These are phyloP conservation scores for Aureobasidium pullulans DNA, from an alignment of 2,329 filamentous ascomycete species.

Conservation along the genomic window DNA sequence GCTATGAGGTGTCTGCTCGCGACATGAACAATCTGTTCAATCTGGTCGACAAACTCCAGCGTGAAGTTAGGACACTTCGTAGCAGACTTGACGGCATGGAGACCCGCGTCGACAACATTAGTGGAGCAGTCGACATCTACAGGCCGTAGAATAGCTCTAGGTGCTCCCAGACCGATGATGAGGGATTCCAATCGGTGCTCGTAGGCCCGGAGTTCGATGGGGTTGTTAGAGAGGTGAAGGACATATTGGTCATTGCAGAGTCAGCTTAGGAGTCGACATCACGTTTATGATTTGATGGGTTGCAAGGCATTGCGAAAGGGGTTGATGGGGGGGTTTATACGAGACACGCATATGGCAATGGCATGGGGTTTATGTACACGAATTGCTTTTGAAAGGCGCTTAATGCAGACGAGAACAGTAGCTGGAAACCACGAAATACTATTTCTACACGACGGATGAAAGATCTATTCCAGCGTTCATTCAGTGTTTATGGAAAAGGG, in stretches of 20 bases:
- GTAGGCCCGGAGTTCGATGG: no score
- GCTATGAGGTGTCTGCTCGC: background rate
- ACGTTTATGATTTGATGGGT: background rate
- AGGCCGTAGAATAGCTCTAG: background rate
- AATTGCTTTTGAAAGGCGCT: background rate
- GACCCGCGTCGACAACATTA: background rate
- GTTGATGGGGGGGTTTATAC: background rate
- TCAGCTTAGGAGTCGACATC: background rate
- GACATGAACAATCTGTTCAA: background rate
- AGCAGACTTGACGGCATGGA: conserved; percentile 7
- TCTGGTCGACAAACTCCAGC: background rate
- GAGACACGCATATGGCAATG: background rate
- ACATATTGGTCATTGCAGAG: no score
- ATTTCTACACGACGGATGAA: background rate
- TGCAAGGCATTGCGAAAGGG: background rate
- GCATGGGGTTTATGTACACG: background rate
- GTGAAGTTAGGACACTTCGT: conserved; percentile 4
- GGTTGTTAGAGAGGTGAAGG: no score
- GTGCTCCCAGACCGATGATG: background rate
- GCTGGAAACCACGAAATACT: background rate
- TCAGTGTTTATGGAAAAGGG: background rate
- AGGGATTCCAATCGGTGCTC: background rate
- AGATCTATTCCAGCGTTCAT: no score
- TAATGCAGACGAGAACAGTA: background rate
- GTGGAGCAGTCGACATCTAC: conserved; percentile 11